These are phyloP conservation scores for Saccharomycopsis oosterbeekiorum DNA, from an alignment of 805 yeast genomes.

Conservation along the genomic window DNA sequence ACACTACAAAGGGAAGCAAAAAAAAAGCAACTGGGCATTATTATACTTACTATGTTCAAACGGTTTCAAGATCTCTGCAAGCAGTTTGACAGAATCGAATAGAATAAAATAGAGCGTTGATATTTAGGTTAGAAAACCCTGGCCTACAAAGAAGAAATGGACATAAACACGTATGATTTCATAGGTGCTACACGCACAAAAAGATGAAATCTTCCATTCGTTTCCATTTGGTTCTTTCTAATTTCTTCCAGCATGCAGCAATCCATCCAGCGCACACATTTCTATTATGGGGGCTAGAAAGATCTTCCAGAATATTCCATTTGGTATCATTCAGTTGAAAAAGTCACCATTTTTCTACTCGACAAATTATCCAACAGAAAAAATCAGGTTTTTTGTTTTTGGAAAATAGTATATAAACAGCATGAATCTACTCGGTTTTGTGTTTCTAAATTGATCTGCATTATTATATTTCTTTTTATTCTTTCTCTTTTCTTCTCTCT, in stretches of 20 bases:
- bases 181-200: neutral
- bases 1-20: too few relatives aligned
- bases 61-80: too few relatives aligned
- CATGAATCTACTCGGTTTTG: neutral
- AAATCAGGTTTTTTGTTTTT: neutral
- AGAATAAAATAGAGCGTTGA: neutral
- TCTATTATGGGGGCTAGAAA: neutral
- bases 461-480: neutral
- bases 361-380: neutral
- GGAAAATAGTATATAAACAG: neutral
- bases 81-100: neutral
- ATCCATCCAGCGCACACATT: neutral
- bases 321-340: neutral
- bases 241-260: conserved; percentile 1
- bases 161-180: neutral
- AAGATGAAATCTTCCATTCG: neutral
- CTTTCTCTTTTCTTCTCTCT: neutral
- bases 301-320: conserved; percentile 2
- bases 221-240: neutral
- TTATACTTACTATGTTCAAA: too few relatives aligned
- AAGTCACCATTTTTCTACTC: neutral
- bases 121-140: neutral
- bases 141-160: neutral
- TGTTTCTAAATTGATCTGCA: neutral
- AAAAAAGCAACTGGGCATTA: too few relatives aligned